Percentiles rank a stretch among this genome's conserved stretches.
Evolutionary conservation across 768 basidiomycete genomes (phyloP).

Genomic region (Amanita muscaria): DNA sequence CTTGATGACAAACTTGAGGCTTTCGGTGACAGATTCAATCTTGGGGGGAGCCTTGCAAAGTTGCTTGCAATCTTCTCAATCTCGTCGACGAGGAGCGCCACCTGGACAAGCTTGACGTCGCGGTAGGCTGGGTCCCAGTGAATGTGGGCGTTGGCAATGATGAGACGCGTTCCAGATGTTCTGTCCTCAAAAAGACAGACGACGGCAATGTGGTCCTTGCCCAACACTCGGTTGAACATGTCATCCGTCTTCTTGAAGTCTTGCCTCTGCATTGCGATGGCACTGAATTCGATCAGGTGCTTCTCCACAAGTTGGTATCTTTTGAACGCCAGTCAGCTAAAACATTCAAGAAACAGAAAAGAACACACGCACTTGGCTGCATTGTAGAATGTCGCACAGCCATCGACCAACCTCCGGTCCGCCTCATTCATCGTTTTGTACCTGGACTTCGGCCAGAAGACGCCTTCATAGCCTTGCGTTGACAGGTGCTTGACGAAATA

Average conservation of each 20-base stretch:
- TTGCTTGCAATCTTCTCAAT: conserved; percentile 80
- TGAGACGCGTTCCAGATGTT: conserved; percentile 76
- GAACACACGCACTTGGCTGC: conserved; percentile 57
- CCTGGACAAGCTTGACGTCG: conserved; percentile 97
- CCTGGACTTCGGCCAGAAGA: conserved; percentile 86
- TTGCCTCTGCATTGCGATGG: conserved; percentile 84
- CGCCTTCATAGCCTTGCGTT: conserved; percentile 79
- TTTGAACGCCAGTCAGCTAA: conserved; percentile 9
- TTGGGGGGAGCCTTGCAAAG: conserved; percentile 77
- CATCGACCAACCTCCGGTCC: conserved; percentile 86
- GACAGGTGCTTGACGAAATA: conserved; percentile 73
- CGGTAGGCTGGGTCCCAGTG: conserved; percentile 88
- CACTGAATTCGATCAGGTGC: conserved; percentile 87
- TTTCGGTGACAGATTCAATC: conserved; percentile 24
- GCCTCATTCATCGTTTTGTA: conserved; percentile 87
- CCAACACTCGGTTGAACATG: conserved; percentile 98
- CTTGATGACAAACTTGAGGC: background rate
- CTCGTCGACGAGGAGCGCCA: conserved; percentile 87
- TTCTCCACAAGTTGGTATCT: conserved; percentile 93
- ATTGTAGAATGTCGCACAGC: conserved; percentile 96
- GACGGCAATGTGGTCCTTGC: conserved; percentile 89
- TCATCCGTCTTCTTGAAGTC: conserved; percentile 98
- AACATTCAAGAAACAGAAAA: conserved; percentile 4
- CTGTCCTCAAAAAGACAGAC: conserved; percentile 81
- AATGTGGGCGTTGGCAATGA: conserved; percentile 87